These are phyloP conservation scores for Aspergillus ruber DNA, from an alignment of 2,329 filamentous ascomycete species.

Conservation along the genomic window DNA sequence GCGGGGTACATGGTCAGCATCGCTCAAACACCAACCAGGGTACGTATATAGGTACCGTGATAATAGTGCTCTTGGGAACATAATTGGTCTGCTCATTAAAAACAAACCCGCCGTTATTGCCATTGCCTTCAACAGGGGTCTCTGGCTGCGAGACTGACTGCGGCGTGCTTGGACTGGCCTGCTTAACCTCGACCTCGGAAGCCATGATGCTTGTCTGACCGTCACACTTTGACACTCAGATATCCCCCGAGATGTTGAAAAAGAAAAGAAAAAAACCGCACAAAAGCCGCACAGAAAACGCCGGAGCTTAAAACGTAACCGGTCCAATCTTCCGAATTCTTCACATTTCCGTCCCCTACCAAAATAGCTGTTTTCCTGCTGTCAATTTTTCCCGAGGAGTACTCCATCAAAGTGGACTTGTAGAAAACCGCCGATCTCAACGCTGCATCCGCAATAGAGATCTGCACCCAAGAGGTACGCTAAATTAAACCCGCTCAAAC, in stretches of 20 bases:
- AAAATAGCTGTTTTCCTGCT: not conserved
- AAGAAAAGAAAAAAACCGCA: too few species aligned
- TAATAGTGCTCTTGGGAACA: constrained; percentile 46
- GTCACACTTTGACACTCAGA: too few species aligned
- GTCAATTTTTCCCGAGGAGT: not conserved
- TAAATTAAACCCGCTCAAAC: constrained; percentile 22
- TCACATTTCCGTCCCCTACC: not conserved
- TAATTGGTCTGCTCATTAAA: constrained; percentile 55
- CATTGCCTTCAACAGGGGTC: not conserved
- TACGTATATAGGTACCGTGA: constrained; percentile 36
- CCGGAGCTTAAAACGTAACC: too few species aligned
- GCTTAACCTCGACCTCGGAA: too few species aligned
- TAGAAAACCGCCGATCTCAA: not conserved
- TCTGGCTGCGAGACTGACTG: not conserved
- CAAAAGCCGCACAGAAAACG: too few species aligned
- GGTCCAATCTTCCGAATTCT: too few species aligned
- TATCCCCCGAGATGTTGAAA: not conserved
- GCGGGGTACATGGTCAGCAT: too few species aligned
- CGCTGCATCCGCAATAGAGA: not conserved
- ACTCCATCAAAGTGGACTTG: too few species aligned
- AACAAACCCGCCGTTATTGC: constrained; percentile 2
- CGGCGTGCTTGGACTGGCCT: too few species aligned
- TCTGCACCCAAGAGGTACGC: not conserved
- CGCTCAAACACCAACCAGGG: too few species aligned
- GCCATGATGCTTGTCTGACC: too few species aligned